Evolutionary conservation across 257 asterid genomes (phyloP).

Genomic region (Scutellaria baicalensis): DNA sequence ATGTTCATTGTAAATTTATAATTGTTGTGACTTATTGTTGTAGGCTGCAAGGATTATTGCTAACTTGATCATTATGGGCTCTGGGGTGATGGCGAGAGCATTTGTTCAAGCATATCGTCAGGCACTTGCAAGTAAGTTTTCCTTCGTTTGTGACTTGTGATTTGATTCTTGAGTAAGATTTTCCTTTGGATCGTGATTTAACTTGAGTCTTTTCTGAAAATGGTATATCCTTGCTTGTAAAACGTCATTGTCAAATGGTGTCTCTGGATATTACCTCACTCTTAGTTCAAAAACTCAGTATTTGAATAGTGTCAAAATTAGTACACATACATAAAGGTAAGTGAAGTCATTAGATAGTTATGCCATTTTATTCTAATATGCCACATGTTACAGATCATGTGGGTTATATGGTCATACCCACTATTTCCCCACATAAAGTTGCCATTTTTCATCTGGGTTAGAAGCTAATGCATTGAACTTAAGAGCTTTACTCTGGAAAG

Average conservation of each 20-base stretch:
- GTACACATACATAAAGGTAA: background rate
- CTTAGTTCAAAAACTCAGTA: background rate
- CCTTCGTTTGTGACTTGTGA: background rate
- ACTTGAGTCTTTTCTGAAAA: no score
- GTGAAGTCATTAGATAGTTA: background rate
- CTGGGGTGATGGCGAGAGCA: slow-evolving; percentile 57
- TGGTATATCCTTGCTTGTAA: no score
- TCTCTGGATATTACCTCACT: background rate
- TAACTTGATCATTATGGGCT: slow-evolving; percentile 53
- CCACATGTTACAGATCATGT: no score
- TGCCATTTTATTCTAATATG: background rate
- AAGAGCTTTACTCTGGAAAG: background rate
- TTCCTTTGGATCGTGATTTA: background rate
- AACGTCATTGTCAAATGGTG: background rate
- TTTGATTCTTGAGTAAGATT: background rate
- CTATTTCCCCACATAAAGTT: background rate
- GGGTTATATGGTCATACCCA: no score
- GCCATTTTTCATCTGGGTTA: background rate
- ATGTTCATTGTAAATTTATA: background rate
- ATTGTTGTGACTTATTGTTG: slow-evolving; percentile 1
- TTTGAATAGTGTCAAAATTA: background rate
- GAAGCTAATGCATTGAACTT: background rate
- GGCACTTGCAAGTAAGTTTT: slow-evolving; percentile 58
- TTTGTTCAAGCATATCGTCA: slow-evolving; percentile 72
- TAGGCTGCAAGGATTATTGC: slow-evolving; percentile 65